Base-by-base conservation (phyloP, 345 rosid species). In the Arabidopsis arenosa region DNA sequence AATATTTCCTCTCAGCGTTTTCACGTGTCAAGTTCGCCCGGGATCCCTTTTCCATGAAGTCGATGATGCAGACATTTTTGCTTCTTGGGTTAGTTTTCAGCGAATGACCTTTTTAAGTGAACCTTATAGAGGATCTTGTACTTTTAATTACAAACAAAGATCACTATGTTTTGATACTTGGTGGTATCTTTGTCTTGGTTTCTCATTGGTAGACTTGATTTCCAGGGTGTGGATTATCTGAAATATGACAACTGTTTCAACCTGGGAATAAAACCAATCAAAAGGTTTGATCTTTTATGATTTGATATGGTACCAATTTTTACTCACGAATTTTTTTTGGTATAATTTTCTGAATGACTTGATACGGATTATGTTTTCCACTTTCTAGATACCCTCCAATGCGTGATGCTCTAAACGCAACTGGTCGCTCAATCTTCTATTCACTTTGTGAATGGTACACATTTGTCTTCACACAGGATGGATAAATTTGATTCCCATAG, bases 161-260 rank as follows among this genome's bases (percentile, higher is more conserved):
- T 54, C 4, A 36, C 58, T 23, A 4, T 54, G 59, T 12, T 44
- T 51, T 43, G 17, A 26, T 76, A 61, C 49, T 53, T 23, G 5
- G 55, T 56, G 28, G 65, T 54, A 12, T 69, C 36, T 39, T 60
- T n/a, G 4, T 35, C 47, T 17, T 72, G 41, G 63, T 49, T 59
- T 59, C 79, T 67, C 36, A 75, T 66, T 7, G 18, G 15, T 74
- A 9, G 4, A 55, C 37, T 55, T 65, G 26, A 52, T 76, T 80
- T 23, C 26, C 85, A 94, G 98, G 97, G 79, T 76, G 92, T 94
- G 64, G 98, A 94, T 76, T 94, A 94, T 84, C 84, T 92, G 86
- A 94, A 94, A 85, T 92, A 94, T 54, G 98, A 94, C 80, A 94
- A 94, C 75, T 94, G 97, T 81, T 94, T 84, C 81, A 94, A 94